Conservation (phyloP, 1,284 basidiomycete species). For the Irpex sp. region DNA sequence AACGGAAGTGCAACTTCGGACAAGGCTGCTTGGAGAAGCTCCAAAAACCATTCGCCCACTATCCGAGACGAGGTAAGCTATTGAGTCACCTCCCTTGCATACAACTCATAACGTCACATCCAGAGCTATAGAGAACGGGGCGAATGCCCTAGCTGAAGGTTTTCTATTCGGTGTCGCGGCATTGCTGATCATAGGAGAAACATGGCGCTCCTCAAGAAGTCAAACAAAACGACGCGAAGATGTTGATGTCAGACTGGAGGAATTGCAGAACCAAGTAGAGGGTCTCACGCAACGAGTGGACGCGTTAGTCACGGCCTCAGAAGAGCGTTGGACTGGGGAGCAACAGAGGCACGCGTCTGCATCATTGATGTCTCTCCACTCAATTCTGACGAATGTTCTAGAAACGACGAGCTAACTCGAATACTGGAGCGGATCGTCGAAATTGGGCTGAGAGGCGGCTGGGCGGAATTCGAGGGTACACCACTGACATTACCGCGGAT, state of each 20-base stretch:
- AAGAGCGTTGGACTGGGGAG: slow-evolving; percentile 42
- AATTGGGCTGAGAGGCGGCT: slow-evolving; percentile 67
- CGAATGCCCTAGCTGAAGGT: slow-evolving; percentile 81
- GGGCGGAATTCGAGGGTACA: slow-evolving; percentile 58
- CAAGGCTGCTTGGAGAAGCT: slow-evolving; percentile 78
- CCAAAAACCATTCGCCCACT: slow-evolving; percentile 76
- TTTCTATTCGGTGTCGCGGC: slow-evolving; percentile 84
- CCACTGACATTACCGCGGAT: slow-evolving; percentile 48
- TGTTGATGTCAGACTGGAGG: slow-evolving; percentile 73
- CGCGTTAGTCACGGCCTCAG: slow-evolving; percentile 39
- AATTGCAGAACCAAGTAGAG: slow-evolving; percentile 44
- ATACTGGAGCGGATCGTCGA: slow-evolving; percentile 71
- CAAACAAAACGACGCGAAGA: slow-evolving; percentile 70
- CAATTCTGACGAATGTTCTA: slow-evolving; percentile 20
- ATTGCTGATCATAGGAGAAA: slow-evolving; percentile 73
- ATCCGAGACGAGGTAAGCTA: slow-evolving; percentile 73
- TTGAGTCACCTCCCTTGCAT: not conserved
- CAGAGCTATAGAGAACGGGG: slow-evolving; percentile 88
- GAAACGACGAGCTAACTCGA: slow-evolving; percentile 61
- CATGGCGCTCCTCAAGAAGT: slow-evolving; percentile 73
- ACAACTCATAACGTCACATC: not conserved
- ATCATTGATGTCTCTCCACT: not conserved
- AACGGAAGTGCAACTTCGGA: slow-evolving; percentile 73
- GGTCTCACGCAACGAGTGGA: slow-evolving; percentile 46
- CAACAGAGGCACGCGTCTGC: slow-evolving; percentile 39